A percentile compares a stretch with the other conserved stretches of the same genome.
Evolutionary conservation across 176 grass and related monocot genomes (phyloP).

Genomic region (Avena sativa): DNA sequence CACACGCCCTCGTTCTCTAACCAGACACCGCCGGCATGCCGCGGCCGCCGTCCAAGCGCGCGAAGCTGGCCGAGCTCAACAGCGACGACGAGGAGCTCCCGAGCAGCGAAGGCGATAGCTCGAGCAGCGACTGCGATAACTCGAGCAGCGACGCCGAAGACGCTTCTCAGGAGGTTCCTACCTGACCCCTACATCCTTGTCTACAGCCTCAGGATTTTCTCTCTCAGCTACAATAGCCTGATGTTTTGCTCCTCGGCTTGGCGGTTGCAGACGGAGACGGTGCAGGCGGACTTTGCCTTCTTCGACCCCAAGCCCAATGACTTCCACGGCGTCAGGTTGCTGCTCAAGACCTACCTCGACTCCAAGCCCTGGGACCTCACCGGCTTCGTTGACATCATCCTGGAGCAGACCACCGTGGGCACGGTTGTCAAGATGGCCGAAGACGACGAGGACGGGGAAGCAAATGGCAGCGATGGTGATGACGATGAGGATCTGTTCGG

Average conservation of each 20-base stretch:
- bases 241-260: slow-evolving; percentile 3
- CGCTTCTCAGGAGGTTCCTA: slow-evolving; percentile 39
- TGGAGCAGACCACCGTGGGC: slow-evolving; percentile 82
- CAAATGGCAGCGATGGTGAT: not conserved
- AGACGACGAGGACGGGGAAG: slow-evolving; percentile 39
- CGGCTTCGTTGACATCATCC: slow-evolving; percentile 84
- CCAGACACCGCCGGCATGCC: slow-evolving; percentile 24
- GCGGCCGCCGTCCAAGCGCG: slow-evolving; percentile 34
- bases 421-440: slow-evolving; percentile 88
- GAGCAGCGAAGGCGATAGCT: not conserved
- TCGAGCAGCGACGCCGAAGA: slow-evolving; percentile 26
- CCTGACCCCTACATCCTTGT: not conserved
- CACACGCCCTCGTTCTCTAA: not conserved
- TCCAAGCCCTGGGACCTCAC: slow-evolving; percentile 81
- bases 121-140: slow-evolving; percentile 7
- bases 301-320: slow-evolving; percentile 85
- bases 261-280: slow-evolving; percentile 40
- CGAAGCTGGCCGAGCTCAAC: slow-evolving; percentile 40
- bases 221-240: too few relatives aligned
- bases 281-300: slow-evolving; percentile 95
- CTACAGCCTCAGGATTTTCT: not conserved
- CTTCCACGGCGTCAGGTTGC: slow-evolving; percentile 79
- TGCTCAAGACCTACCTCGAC: slow-evolving; percentile 79
- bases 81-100: slow-evolving; percentile 25
- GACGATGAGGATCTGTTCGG: slow-evolving; percentile 71